Base-by-base conservation (phyloP, 2,329 filamentous ascomycete genomes). In the Neonectria faginata region DNA sequence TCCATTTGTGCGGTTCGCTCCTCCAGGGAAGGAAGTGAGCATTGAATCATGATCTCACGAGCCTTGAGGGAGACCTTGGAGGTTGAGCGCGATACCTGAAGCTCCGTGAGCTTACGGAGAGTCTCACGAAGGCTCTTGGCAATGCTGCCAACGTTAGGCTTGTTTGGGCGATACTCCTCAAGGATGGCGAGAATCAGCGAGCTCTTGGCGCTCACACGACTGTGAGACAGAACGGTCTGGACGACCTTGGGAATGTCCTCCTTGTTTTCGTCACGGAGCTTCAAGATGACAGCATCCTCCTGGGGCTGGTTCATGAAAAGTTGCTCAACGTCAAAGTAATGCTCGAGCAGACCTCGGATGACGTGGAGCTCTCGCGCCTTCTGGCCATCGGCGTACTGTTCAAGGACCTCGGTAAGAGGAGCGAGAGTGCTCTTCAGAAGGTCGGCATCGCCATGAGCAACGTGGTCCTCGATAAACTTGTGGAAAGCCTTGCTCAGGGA, bases 61-160 rank as follows among this genome's bases (percentile, higher is more conserved):
- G 96, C 95, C 86, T 99, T 99, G 71, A 99, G 87, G 0, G 95
- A 93, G 45, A 99, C 95, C 89, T 98, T 99, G 70, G 95, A 93
- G 11, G 95, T 96, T 55, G 86, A 76, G 84, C 89, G 82, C 82
- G 92, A 82, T 11, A 91, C 94, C 14, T 74, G 72, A 6, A 99
- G 88, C 78, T 99, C 96, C 0, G 96, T 94, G 71, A 99, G 86
- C 80, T 91, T 92, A 77, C 92, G 92, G 27, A 99, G 87, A 18
- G 92, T 87, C 3, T 91, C 88, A 73, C 94, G 92, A 79, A 99
- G 90, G 80, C 94, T 89, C 80, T 97, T 97, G 78, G 88, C 91
- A 60, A 98, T 89, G 75, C 96, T 97, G 74, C 93, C 93, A 65
- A 92, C 91, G 67, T 92, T 91, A 50, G 96, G 94, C 83, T 92